Evolutionary conservation across 2,329 filamentous ascomycete species (phyloP).

Genomic region (Aspergillus novofumigatus): DNA sequence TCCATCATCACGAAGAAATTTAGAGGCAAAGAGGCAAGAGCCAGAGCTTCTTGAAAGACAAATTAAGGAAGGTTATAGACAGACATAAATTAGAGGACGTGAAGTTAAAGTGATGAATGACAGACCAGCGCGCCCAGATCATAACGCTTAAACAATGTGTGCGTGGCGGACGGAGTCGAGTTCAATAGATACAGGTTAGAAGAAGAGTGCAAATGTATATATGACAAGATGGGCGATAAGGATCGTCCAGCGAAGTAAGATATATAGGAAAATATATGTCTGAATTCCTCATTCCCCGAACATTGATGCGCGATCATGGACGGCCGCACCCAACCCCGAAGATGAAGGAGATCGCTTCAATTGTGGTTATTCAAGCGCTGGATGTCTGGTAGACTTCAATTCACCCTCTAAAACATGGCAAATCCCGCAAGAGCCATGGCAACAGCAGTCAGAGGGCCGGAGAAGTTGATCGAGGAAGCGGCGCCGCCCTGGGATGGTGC

Average conservation of each 20-base stretch:
- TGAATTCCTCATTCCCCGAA: not conserved
- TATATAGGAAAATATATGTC: not conserved
- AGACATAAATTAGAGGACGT: not conserved
- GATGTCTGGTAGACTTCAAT: not conserved
- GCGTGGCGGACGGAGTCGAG: not conserved
- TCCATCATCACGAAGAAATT: not conserved
- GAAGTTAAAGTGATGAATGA: not conserved
- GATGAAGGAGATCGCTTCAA: not conserved
- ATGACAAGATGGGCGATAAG: not conserved
- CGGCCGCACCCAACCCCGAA: not conserved
- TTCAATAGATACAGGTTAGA: not conserved
- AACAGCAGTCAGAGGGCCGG: slow-evolving; percentile 27
- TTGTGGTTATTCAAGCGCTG: not conserved
- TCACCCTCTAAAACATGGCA: slow-evolving; percentile 27
- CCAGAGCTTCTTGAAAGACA: not conserved
- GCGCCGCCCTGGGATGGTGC: slow-evolving; percentile 14
- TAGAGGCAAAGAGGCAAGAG: not conserved
- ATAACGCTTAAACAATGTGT: not conserved
- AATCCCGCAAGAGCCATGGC: slow-evolving; percentile 29
- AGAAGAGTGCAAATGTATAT: not conserved
- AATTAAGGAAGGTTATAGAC: not conserved
- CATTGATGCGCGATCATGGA: not conserved
- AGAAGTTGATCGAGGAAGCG: slow-evolving; percentile 20
- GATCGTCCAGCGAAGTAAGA: not conserved
- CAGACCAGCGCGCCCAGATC: not conserved